phyloP scores from a whole-genome alignment of 352 stramenopile genomes.

The Elongisporangium senticosum region DNA sequence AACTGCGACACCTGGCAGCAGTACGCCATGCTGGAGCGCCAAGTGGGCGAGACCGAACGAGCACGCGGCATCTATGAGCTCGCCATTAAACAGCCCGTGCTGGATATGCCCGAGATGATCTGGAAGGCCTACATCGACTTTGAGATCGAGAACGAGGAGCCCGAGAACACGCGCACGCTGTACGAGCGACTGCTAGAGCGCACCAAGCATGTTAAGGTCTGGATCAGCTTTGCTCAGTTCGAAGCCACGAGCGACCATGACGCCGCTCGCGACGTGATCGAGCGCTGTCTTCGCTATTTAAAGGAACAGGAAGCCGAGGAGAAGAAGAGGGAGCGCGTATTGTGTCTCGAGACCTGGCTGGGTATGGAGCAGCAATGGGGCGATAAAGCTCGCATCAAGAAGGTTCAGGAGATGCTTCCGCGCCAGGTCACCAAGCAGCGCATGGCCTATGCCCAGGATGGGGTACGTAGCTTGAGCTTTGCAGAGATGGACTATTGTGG shows the following conservation, averaged over 20 bases:
- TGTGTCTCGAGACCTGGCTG: slow-evolving; percentile 96
- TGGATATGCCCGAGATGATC: slow-evolving; percentile 98
- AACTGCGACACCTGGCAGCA: slow-evolving; percentile 94
- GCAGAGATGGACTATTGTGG: slow-evolving; percentile 3
- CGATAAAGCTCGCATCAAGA: slow-evolving; percentile 64
- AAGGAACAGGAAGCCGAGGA: slow-evolving; percentile 74
- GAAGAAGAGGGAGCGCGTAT: slow-evolving; percentile 93
- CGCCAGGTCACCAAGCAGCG: slow-evolving; percentile 95
- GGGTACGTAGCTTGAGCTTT: slow-evolving; percentile 35
- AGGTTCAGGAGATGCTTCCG: slow-evolving; percentile 92
- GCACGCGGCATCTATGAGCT: slow-evolving; percentile 96
- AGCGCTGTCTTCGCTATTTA: slow-evolving; percentile 89
- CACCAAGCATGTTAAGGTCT: slow-evolving; percentile 97
- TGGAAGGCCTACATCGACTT: slow-evolving; percentile 99
- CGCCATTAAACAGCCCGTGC: slow-evolving; percentile 89
- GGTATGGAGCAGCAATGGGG: slow-evolving; percentile 86
- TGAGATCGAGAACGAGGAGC: slow-evolving; percentile 89
- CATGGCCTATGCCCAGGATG: slow-evolving; percentile 90
- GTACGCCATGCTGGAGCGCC: slow-evolving; percentile 95
- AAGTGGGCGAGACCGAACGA: slow-evolving; percentile 93
- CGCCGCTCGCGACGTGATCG: slow-evolving; percentile 84
- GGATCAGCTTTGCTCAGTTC: slow-evolving; percentile 90
- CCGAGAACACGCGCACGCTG: slow-evolving; percentile 86
- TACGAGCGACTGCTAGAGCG: slow-evolving; percentile 96
- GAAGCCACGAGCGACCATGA: slow-evolving; percentile 60